phyloP scores from a whole-genome alignment of 2,329 filamentous ascomycete species.

The Fusarium mundagurra region DNA sequence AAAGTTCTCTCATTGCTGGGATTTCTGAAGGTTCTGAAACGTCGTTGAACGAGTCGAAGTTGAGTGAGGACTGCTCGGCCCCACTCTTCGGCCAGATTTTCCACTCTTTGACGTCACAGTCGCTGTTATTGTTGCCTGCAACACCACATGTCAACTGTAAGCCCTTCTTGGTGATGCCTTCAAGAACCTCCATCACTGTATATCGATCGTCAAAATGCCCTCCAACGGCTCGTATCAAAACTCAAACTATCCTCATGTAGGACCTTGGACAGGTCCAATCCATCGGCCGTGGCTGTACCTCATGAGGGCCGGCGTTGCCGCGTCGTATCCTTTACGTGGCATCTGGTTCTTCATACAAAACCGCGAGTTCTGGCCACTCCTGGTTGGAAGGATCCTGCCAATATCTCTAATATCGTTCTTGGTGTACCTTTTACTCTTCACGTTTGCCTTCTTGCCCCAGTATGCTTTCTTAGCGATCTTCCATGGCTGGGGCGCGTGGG shows the following conservation, averaged over 20 bases:
- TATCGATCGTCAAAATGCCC: slow-evolving; percentile 29
- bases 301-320: slow-evolving; percentile 56
- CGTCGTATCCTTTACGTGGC: slow-evolving; percentile 72
- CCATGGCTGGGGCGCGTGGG: slow-evolving; percentile 86
- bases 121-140: neutral
- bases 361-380: slow-evolving; percentile 83
- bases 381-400: slow-evolving; percentile 80
- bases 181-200: neutral
- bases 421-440: slow-evolving; percentile 86
- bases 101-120: slow-evolving; percentile 17
- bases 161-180: slow-evolving; percentile 24
- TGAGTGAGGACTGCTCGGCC: neutral
- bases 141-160: neutral
- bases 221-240: slow-evolving; percentile 7
- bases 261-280: slow-evolving; percentile 38
- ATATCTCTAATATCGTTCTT: slow-evolving; percentile 83
- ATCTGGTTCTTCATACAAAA: slow-evolving; percentile 84
- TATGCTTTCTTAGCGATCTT: slow-evolving; percentile 90
- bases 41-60: neutral
- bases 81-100: slow-evolving; percentile 23
- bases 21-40: neutral
- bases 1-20: neutral
- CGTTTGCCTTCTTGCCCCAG: slow-evolving; percentile 89
- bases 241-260: slow-evolving; percentile 21
- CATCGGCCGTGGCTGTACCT: slow-evolving; percentile 55